Percentiles rank a stretch among this genome's conserved stretches.
Evolutionary conservation across 352 stramenopile species (phyloP).

Genomic region (Globisporangium spiculum): DNA sequence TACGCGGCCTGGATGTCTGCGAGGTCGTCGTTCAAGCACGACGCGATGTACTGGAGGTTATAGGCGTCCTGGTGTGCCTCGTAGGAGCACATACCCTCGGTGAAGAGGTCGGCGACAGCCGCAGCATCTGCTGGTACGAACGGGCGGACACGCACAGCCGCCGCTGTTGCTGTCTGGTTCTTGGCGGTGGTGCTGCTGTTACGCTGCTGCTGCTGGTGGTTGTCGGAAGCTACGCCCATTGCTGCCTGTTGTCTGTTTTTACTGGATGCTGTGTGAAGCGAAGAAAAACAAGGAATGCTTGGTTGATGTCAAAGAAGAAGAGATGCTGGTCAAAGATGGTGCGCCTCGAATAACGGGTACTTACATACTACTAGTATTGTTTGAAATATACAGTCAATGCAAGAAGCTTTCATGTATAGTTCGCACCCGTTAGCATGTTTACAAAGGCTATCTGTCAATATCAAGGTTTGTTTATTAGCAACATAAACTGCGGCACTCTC

Average conservation of each 20-base stretch:
- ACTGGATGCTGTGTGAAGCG: not conserved
- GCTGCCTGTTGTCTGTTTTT: not conserved
- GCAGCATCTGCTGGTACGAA: constrained; percentile 5
- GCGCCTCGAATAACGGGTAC: not conserved
- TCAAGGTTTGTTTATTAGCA: not conserved
- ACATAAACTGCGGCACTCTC: not conserved
- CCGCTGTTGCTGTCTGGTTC: not conserved
- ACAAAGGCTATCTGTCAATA: not conserved
- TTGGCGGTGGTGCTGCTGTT: not conserved
- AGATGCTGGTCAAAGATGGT: not conserved
- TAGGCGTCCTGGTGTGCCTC: constrained; percentile 23
- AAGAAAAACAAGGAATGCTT: not conserved
- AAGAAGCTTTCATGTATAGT: not conserved
- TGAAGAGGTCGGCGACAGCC: constrained; percentile 23
- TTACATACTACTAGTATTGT: not conserved
- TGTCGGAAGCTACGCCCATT: not conserved
- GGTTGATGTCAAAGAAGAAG: not conserved
- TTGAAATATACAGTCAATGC: no score
- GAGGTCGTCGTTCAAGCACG: constrained; percentile 28
- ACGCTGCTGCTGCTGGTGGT: not conserved
- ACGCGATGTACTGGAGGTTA: constrained; percentile 27
- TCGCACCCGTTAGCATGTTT: not conserved
- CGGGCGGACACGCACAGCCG: constrained; percentile 11
- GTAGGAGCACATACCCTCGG: constrained; percentile 32
- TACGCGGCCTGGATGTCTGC: constrained; percentile 29